Conservation (phyloP, 176 grass and related monocot genomes). For the Luzula sylvatica region DNA sequence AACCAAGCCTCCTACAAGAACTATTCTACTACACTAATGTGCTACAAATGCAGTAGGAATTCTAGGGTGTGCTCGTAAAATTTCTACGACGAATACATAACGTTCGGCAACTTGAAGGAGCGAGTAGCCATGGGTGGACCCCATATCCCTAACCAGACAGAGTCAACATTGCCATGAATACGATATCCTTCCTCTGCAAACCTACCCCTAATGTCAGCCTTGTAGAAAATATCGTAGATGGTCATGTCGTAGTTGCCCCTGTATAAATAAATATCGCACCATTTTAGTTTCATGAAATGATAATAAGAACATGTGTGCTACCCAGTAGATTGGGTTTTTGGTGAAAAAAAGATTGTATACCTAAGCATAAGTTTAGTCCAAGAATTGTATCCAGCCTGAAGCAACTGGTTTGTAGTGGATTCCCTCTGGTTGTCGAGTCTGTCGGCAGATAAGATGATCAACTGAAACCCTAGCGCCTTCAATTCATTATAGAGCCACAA, state of each 20-base stretch:
- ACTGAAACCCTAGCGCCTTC: not conserved
- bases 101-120: constrained; percentile 5
- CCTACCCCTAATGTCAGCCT: not conserved
- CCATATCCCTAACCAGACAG: not conserved
- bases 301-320: too few species aligned
- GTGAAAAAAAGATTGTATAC: not conserved
- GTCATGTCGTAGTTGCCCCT: not conserved
- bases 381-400: constrained; percentile 8
- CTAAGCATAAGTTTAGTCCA: constrained; percentile 6
- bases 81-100: not conserved
- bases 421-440: not conserved
- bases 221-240: not conserved
- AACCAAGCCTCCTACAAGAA: too few species aligned
- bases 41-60: too few species aligned
- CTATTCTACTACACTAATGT: too few species aligned
- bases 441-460: constrained; percentile 4
- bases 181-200: not conserved
- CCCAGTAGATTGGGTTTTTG: too few species aligned
- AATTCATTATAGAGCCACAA: constrained; percentile 8
- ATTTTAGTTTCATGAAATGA: too few species aligned
- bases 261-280: not conserved
- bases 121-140: not conserved
- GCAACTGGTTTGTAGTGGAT: not conserved
- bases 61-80: too few species aligned
- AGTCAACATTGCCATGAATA: not conserved